Percentiles rank a stretch among this genome's conserved stretches.
Evolutionary conservation across 139 green algal species (phyloP).

Genomic region (Gonium pectorale): DNA sequence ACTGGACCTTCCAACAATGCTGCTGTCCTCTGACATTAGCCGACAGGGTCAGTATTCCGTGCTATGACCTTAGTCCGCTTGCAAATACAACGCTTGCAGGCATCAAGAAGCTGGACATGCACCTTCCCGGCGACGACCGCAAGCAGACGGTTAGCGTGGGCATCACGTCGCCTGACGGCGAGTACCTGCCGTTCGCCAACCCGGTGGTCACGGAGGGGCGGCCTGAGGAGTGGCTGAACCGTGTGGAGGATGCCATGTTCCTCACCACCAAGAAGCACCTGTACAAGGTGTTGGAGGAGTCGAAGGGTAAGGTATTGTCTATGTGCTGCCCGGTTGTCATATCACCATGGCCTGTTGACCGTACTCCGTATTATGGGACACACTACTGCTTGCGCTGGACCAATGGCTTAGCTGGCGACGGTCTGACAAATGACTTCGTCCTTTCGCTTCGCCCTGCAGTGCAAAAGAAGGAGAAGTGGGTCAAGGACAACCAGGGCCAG

Average conservation of each 20-base stretch:
- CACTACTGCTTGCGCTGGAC: neutral
- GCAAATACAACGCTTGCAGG: slow-evolving; percentile 73
- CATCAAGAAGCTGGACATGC: slow-evolving; percentile 88
- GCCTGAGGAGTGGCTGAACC: slow-evolving; percentile 92
- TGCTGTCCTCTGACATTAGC: too few species aligned
- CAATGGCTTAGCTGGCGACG: neutral
- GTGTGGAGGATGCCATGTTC: slow-evolving; percentile 91
- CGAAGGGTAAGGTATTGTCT: slow-evolving; percentile 43
- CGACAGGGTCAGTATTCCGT: too few species aligned
- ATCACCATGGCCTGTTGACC: neutral
- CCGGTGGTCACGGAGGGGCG: slow-evolving; percentile 80
- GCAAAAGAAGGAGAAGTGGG: slow-evolving; percentile 91
- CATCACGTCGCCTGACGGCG: slow-evolving; percentile 82
- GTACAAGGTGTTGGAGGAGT: slow-evolving; percentile 72
- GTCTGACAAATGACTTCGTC: neutral
- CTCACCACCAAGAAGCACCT: slow-evolving; percentile 84
- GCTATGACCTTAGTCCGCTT: too few species aligned
- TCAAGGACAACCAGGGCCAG: slow-evolving; percentile 89
- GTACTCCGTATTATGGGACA: neutral
- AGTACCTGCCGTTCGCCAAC: slow-evolving; percentile 82
- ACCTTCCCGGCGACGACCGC: slow-evolving; percentile 76
- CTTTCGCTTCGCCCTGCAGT: slow-evolving; percentile 34
- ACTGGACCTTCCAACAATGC: too few species aligned
- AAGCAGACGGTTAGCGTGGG: slow-evolving; percentile 71
- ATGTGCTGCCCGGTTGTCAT: neutral